Evolutionary conservation across 345 rosid genomes (phyloP).

Genomic region (Hevea brasiliensis): DNA sequence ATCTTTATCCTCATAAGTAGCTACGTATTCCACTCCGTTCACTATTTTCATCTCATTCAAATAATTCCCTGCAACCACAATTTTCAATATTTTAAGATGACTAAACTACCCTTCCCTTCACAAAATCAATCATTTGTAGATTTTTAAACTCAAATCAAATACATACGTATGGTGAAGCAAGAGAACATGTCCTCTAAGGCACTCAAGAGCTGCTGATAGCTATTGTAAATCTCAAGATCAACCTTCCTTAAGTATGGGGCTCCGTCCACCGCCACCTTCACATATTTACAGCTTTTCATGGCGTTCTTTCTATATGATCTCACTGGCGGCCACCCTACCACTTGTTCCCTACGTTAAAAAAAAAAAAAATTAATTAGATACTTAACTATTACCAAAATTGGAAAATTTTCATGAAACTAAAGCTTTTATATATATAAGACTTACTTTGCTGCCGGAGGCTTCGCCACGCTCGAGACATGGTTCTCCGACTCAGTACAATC

Average conservation of each 20-base stretch:
- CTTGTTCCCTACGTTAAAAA: constrained; percentile 36
- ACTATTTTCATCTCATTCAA: constrained; percentile 37
- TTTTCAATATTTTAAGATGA: background rate
- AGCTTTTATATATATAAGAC: constrained; percentile 2
- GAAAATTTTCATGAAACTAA: background rate
- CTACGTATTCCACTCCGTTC: constrained; percentile 51
- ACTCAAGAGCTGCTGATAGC: constrained; percentile 45
- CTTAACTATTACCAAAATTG: background rate
- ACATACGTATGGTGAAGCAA: constrained; percentile 43
- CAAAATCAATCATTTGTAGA: background rate
- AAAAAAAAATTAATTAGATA: background rate
- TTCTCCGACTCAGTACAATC: constrained; percentile 1
- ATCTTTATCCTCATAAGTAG: constrained; percentile 78
- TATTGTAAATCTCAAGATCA: constrained; percentile 50
- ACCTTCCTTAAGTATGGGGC: constrained; percentile 70
- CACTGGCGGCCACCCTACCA: constrained; percentile 89
- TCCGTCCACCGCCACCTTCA: constrained; percentile 76
- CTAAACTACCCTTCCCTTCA: background rate
- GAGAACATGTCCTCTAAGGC: constrained; percentile 62
- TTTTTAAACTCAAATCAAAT: background rate
- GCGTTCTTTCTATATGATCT: constrained; percentile 31
- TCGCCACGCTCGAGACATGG: constrained; percentile 20
- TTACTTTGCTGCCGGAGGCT: constrained; percentile 41
- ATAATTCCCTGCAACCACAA: constrained; percentile 35
- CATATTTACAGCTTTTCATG: constrained; percentile 46